Conservation (phyloP, 1,284 basidiomycete species). For the Apiotrichum akiyoshidainum region DNA sequence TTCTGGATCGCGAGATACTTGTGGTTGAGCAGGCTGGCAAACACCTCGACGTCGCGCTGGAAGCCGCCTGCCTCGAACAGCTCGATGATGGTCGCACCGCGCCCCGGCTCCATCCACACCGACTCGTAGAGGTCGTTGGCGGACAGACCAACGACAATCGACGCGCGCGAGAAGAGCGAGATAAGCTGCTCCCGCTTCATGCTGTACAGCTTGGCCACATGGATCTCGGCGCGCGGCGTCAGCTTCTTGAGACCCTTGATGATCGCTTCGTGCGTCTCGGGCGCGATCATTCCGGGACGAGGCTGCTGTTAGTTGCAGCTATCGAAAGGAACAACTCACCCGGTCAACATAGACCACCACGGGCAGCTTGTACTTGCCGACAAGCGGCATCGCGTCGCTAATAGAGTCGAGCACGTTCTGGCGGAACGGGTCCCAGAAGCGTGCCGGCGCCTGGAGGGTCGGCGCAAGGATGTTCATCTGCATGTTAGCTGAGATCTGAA, state of each 20-base stretch:
- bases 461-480: constrained; percentile 45
- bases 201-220: constrained; percentile 31
- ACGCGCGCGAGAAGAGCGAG: constrained; percentile 33
- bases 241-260: constrained; percentile 36
- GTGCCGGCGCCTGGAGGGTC: constrained; percentile 15
- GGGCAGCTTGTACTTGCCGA: constrained; percentile 26
- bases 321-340: constrained; percentile 19
- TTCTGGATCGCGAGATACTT: constrained; percentile 35
- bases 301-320: constrained; percentile 7
- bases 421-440: constrained; percentile 38
- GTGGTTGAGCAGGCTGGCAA: constrained; percentile 34
- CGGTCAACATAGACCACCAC: constrained; percentile 43
- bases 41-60: constrained; percentile 33
- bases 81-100: constrained; percentile 27
- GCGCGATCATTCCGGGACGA: constrained; percentile 16
- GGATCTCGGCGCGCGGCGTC: constrained; percentile 41
- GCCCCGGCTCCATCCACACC: constrained; percentile 37
- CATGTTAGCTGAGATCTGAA: neutral
- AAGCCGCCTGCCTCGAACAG: constrained; percentile 32
- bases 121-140: constrained; percentile 31
- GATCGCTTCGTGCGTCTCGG: constrained; percentile 28
- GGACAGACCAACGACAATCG: constrained; percentile 40
- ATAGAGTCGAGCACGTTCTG: constrained; percentile 29
- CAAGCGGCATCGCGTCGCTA: constrained; percentile 15
- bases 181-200: constrained; percentile 39